phyloP scores from a whole-genome alignment of 129 eudicot genomes.

The Escallonia rubra region DNA sequence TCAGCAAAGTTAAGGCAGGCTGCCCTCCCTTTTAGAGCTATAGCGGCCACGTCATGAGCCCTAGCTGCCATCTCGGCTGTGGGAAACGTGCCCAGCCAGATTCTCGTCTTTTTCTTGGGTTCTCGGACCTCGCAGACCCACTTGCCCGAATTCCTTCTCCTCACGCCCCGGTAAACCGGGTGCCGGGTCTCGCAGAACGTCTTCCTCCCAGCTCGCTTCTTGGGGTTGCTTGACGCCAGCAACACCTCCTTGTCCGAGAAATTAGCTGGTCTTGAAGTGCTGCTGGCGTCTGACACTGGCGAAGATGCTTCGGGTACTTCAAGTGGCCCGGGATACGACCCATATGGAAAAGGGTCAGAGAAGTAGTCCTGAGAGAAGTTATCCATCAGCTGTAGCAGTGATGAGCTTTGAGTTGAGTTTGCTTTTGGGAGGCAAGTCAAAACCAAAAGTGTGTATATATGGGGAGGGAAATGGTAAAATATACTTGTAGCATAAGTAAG shows the following conservation, averaged over 20 bases:
- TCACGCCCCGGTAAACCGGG: conserved; percentile 75
- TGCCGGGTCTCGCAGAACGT: conserved; percentile 79
- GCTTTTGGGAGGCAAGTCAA: not conserved
- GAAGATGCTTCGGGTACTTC: conserved; percentile 1
- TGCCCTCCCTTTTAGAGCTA: conserved; percentile 57
- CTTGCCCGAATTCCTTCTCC: conserved; percentile 66
- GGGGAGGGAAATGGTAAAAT: no score
- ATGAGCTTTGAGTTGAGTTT: not conserved
- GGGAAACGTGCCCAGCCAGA: conserved; percentile 78
- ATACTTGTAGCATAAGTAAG: no score
- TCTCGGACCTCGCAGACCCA: conserved; percentile 85
- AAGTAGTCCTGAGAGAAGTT: not conserved
- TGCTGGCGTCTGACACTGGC: conserved; percentile 1
- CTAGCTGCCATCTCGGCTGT: conserved; percentile 90
- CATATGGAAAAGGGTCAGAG: not conserved
- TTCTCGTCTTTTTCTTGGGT: conserved; percentile 64
- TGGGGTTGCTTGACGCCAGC: conserved; percentile 60
- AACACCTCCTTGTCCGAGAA: conserved; percentile 33
- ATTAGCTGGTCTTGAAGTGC: not conserved
- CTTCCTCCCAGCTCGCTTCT: conserved; percentile 76
- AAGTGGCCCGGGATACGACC: not conserved
- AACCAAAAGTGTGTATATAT: no score
- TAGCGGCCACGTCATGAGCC: conserved; percentile 85
- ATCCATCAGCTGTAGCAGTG: not conserved
- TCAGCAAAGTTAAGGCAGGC: conserved; percentile 85